These are phyloP conservation scores for Kentomonas sorsogonicus DNA, from an alignment of 208 protist genomes.

Conservation along the genomic window DNA sequence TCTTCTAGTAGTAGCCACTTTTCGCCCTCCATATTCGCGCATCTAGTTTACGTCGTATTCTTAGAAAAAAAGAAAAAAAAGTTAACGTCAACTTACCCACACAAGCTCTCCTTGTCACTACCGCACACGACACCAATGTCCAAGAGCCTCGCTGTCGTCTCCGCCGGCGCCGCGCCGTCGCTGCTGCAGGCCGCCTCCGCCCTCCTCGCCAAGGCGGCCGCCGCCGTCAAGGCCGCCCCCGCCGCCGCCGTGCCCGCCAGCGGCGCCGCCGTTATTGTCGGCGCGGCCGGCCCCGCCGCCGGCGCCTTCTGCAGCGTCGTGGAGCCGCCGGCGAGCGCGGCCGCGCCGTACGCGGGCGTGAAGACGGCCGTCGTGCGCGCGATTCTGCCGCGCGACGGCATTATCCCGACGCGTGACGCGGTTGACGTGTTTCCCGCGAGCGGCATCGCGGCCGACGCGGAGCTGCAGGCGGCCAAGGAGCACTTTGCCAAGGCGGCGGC, in stretches of 20 bases:
- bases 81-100: no score
- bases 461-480: constrained; percentile 35
- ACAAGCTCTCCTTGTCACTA: no score
- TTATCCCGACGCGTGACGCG: constrained; percentile 64
- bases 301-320: constrained; percentile 63
- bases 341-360: constrained; percentile 46
- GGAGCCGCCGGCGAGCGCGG: constrained; percentile 16
- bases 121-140: no score
- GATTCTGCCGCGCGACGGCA: constrained; percentile 54
- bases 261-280: constrained; percentile 55
- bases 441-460: constrained; percentile 50
- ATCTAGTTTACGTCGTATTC: no score
- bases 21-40: no score
- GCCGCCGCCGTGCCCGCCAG: constrained; percentile 43
- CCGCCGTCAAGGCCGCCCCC: constrained; percentile 34
- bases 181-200: constrained; percentile 56
- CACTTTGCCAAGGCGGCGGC: constrained; percentile 54
- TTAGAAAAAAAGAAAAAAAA: no score
- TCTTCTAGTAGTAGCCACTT: no score
- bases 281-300: constrained; percentile 37
- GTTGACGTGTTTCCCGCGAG: constrained; percentile 68
- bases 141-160: constrained; percentile 56
- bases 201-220: constrained; percentile 54
- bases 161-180: constrained; percentile 48
- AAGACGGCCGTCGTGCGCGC: constrained; percentile 63